Conservation (phyloP, 371 early-diverging fungal species). For the Parasitella parasitica region DNA sequence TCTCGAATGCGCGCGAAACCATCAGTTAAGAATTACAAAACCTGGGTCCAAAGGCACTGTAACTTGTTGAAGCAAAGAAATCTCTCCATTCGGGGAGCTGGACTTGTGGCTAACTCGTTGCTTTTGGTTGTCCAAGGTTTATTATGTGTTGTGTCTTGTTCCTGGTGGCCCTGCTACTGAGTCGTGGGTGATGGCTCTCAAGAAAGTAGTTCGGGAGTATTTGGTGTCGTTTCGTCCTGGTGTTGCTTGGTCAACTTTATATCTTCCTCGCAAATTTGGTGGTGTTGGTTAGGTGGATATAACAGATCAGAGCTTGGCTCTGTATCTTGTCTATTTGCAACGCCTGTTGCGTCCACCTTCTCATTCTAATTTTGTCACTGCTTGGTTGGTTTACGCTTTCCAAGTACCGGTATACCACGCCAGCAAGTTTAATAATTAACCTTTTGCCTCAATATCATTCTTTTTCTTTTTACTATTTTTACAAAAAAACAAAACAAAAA, state of each 20-base stretch:
- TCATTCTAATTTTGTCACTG: neutral
- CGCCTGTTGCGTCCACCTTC: neutral
- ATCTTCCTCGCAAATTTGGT: neutral
- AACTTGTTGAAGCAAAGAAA: neutral
- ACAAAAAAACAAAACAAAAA: no score
- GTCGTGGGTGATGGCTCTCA: neutral
- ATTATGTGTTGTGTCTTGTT: neutral
- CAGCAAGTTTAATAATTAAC: no score
- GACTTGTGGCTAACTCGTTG: conserved; percentile 11
- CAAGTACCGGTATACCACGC: no score
- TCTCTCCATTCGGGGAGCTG: conserved; percentile 1
- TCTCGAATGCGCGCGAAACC: neutral
- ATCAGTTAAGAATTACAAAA: neutral
- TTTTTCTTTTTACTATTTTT: no score
- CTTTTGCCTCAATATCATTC: no score
- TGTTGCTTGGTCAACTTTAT: neutral
- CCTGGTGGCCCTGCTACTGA: neutral
- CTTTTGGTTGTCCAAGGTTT: conserved; percentile 1
- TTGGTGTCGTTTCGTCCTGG: neutral
- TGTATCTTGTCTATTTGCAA: conserved; percentile 1
- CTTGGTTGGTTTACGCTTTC: neutral
- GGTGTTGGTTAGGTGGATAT: neutral
- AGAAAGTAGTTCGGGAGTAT: neutral
- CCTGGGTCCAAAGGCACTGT: neutral
- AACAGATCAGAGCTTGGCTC: neutral